Evolutionary conservation across 139 green algal species (phyloP).

Genomic region (Chlorella sp.): DNA sequence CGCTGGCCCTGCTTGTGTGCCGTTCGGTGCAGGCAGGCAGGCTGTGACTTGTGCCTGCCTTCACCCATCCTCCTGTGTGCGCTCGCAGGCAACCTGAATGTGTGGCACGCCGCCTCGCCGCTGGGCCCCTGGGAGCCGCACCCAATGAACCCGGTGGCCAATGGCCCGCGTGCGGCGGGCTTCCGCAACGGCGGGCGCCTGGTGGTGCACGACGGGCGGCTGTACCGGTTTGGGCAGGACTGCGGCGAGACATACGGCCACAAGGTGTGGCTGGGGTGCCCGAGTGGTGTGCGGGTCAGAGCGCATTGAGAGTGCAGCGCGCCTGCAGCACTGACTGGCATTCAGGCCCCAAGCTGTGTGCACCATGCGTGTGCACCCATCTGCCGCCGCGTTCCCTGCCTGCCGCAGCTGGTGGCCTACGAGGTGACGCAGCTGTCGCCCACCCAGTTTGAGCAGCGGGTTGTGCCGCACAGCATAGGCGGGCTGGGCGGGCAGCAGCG

Average conservation of each 20-base stretch:
- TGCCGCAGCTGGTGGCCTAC: constrained; percentile 19
- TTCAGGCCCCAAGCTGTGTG: background rate
- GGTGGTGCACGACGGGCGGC: constrained; percentile 32
- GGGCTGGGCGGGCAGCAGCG: constrained; percentile 1
- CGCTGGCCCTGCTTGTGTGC: background rate
- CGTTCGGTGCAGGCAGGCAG: background rate
- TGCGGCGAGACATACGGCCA: constrained; percentile 51
- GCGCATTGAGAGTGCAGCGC: background rate
- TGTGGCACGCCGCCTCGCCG: constrained; percentile 31
- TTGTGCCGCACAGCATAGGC: constrained; percentile 25
- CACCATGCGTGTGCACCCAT: background rate
- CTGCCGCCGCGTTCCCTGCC: background rate
- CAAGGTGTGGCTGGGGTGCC: constrained; percentile 14
- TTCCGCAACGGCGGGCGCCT: constrained; percentile 40
- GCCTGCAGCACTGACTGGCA: background rate
- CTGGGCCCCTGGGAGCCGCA: constrained; percentile 52
- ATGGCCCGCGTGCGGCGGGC: background rate
- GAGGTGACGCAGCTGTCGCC: constrained; percentile 23
- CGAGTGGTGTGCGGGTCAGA: background rate
- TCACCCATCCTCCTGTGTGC: background rate
- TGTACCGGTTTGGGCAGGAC: constrained; percentile 62
- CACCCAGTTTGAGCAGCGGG: constrained; percentile 45
- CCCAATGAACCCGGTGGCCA: constrained; percentile 33
- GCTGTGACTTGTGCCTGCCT: no score
- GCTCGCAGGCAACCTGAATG: constrained; percentile 22